Percentiles rank a stretch among this genome's conserved stretches.
These are phyloP conservation scores for Punctularia strigosozonata DNA, from an alignment of 768 basidiomycete genomes.

Conservation along the genomic window DNA sequence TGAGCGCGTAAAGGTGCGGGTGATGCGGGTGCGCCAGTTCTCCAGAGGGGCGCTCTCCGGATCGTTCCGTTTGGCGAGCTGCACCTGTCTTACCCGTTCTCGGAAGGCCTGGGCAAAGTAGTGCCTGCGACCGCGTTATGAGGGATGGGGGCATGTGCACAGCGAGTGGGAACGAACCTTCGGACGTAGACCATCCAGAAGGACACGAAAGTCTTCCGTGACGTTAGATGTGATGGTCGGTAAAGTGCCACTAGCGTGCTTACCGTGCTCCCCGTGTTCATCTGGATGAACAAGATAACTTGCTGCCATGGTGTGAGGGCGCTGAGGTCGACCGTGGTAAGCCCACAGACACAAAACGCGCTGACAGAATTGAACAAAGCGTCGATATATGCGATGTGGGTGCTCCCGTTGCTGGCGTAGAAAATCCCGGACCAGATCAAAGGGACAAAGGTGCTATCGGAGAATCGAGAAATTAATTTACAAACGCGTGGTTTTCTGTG, in stretches of 20 bases:
- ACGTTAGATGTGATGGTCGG: neutral
- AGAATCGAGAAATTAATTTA: slow-evolving; percentile 1
- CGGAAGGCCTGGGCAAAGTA: slow-evolving; percentile 67
- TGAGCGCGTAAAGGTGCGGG: slow-evolving; percentile 4
- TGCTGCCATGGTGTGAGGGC: slow-evolving; percentile 61
- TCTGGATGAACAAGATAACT: slow-evolving; percentile 58
- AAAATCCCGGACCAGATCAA: slow-evolving; percentile 71
- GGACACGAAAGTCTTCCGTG: slow-evolving; percentile 55
- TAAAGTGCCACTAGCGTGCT: slow-evolving; percentile 18
- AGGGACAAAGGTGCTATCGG: slow-evolving; percentile 58
- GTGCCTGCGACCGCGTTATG: slow-evolving; percentile 26
- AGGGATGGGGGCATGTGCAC: neutral
- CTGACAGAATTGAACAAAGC: slow-evolving; percentile 68
- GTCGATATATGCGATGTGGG: slow-evolving; percentile 65
- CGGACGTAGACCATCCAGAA: slow-evolving; percentile 78
- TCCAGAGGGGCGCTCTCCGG: slow-evolving; percentile 14
- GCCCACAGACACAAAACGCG: slow-evolving; percentile 71
- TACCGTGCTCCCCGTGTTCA: slow-evolving; percentile 69
- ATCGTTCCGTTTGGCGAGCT: slow-evolving; percentile 19
- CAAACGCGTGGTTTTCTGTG: slow-evolving; percentile 3
- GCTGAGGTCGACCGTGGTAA: slow-evolving; percentile 59
- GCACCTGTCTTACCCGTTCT: slow-evolving; percentile 39
- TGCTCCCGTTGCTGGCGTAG: slow-evolving; percentile 70
- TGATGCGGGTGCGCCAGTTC: slow-evolving; percentile 7
- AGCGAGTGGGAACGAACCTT: slow-evolving; percentile 30